Evolutionary conservation across 306 rosid genomes (phyloP), one percentile per base, ranked within the genome.

Genomic region (Chamaecrista fasciculata): DNA sequence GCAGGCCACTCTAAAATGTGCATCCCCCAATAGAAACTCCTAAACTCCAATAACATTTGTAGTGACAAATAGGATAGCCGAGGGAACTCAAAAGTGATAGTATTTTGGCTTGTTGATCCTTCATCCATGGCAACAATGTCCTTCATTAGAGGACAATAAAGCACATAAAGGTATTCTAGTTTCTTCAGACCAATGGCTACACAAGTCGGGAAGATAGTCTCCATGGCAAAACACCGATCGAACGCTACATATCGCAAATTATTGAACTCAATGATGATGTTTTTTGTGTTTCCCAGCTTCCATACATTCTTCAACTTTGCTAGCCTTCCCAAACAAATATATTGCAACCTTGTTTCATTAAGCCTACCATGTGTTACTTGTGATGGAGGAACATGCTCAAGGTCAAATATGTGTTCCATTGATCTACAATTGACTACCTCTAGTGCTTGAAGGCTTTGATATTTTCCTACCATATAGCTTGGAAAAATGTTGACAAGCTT

Each of bases 291-390:
- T 50, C 28, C 2, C 4, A 19, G 24, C 57, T n/a, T 50, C 57
- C 57, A 50, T 9, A 50, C 23, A 50, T 36, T 23, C 73, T 52
- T 59, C 57, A 82, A 29, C 2, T 52, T 74, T 16, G 65, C 49
- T 4, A 82, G 24, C 0, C 2, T 21, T 11, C 23, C 57, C 0
- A 50, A 19, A 50, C 4, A n/a, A 50, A 50, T 15, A 20, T 23
- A 19, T 33, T 24, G 19, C 18, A 52, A 25, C 3, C 1, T 52
- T 11, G 31, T 52, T 24, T 52, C 18, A 1, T 5, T 52, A n/a
- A n/a, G n/a, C 33, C 8, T 12, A 24, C 9, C 16, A 52, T 5
- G n/a, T n/a, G n/a, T 11, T 24, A 4, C 24, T 20, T 10, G 7
- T 12, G 28, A 2, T 10, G 59, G 11, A n/a, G n/a, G n/a, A n/a